Percentiles rank a stretch among this genome's conserved stretches.
phyloP scores from a whole-genome alignment of 192 early-diverging fungal genomes.

The Endogone sp. region DNA sequence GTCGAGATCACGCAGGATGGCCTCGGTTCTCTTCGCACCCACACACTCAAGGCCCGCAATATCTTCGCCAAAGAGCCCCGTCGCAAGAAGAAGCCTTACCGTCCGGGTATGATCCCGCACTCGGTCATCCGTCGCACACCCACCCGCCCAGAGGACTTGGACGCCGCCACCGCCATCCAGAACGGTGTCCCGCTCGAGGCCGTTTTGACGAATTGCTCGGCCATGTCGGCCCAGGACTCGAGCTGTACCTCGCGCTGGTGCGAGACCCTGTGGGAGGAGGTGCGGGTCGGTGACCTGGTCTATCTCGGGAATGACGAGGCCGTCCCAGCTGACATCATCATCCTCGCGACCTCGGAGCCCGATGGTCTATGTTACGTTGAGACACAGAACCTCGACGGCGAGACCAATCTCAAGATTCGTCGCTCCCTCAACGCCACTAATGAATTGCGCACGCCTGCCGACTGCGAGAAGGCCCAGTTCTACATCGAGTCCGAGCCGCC shows the following conservation, averaged over 20 bases:
- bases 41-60: constrained; percentile 12
- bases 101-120: constrained; percentile 38
- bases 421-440: constrained; percentile 60
- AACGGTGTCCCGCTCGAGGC: background rate
- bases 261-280: constrained; percentile 71
- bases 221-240: background rate
- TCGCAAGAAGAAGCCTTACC: constrained; percentile 15
- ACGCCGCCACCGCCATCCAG: background rate
- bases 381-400: constrained; percentile 97
- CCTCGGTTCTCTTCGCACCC: constrained; percentile 24
- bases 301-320: constrained; percentile 77
- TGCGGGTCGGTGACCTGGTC: constrained; percentile 89
- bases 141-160: constrained; percentile 1
- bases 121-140: constrained; percentile 31
- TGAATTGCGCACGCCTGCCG: constrained; percentile 48
- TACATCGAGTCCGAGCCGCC: constrained; percentile 83
- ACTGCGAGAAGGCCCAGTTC: constrained; percentile 57
- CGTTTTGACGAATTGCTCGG: background rate
- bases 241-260: constrained; percentile 47
- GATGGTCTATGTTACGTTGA: constrained; percentile 91
- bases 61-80: constrained; percentile 16
- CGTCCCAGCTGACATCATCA: constrained; percentile 89
- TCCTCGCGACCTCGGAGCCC: constrained; percentile 79
- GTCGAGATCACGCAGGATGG: constrained; percentile 4
- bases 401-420: constrained; percentile 95